Percentiles rank a stretch among this genome's conserved stretches.
phyloP scores from a whole-genome alignment of 164 flowering plant genomes.

The Tetracentron sinense region DNA sequence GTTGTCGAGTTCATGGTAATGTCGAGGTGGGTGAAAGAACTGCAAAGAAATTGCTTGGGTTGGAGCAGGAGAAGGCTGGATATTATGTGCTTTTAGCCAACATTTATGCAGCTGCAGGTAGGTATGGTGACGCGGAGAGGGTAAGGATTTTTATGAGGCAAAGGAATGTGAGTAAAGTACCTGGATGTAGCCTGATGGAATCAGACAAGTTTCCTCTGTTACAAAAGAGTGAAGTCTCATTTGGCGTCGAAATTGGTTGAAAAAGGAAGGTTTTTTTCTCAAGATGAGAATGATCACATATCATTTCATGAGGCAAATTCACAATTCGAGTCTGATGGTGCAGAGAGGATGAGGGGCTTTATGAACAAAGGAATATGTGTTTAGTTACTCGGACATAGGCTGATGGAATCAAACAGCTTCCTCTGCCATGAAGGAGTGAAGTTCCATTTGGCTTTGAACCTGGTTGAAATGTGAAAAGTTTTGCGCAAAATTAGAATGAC shows the following conservation, averaged over 20 bases:
- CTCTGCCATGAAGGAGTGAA: too few relatives aligned
- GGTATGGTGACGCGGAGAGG: constrained; percentile 20
- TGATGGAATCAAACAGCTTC: too few relatives aligned
- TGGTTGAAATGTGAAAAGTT: too few relatives aligned
- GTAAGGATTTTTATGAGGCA: constrained; percentile 19
- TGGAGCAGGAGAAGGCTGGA: constrained; percentile 19
- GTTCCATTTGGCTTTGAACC: too few relatives aligned
- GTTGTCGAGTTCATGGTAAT: constrained; percentile 20
- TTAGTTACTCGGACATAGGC: too few relatives aligned
- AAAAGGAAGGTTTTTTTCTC: background rate
- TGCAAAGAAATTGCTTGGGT: constrained; percentile 13
- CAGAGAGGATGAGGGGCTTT: too few relatives aligned
- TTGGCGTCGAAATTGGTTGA: background rate
- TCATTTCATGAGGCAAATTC: background rate
- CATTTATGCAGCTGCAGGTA: constrained; percentile 20
- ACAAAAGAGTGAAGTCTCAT: background rate
- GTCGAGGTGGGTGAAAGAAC: constrained; percentile 21
- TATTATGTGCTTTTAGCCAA: constrained; percentile 26
- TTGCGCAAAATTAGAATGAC: too few relatives aligned
- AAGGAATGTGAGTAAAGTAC: constrained; percentile 18
- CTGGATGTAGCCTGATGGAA: constrained; percentile 21
- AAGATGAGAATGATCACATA: background rate
- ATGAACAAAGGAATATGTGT: too few relatives aligned
- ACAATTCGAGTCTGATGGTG: too few relatives aligned
- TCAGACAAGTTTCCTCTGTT: background rate